Evolutionary conservation across 2,329 filamentous ascomycete genomes (phyloP), one percentile per base, ranked within the genome.

Genomic region (Arthroderma sp.): DNA sequence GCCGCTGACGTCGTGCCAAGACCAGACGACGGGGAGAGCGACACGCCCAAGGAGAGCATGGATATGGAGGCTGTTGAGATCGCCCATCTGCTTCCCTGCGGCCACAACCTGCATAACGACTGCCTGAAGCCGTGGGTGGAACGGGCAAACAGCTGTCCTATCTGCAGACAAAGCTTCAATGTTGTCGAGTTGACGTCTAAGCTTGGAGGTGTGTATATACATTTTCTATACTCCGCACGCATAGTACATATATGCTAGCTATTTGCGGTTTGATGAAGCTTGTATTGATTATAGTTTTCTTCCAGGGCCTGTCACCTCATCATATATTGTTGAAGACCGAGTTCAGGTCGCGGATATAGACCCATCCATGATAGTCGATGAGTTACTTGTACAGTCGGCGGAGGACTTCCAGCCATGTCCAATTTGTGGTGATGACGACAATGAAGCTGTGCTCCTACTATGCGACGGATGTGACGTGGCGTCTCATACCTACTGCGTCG

Each of bases 71-170:
- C 47, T 49, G 19, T 31, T 19, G 59, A 68, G 58, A 79, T 85
- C 65, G 82, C 82, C 59, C 81, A 83, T 66, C 67, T 85, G 28
- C 69, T 84, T 60, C 85, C 89, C 51, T 98, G 93, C 73, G 87
- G 88, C 59, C 94, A 98, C 77, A 81, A 91, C 65, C 79, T 98
- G 65, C 93, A 98, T 75, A 86, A 98, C 75, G 84, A 86, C 55
- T 98, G 93, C 72, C 80, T 98, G 64, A 86, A 87, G 65, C 88
- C 90, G 64, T 98, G 93, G 93, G 89, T 91, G 49, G 88, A 94
- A 73, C 87, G 94, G 71, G 91, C 93, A 62, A 98, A 97, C 74
- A 96, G 91, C 70, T 98, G 93, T 72, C 93, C 93, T 49, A 95
- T 98, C 71, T 98, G 93, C 74, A 87, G 93, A 64, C 87, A 88